phyloP scores from a whole-genome alignment of 805 yeast genomes.

The Priceomyces castillae region DNA sequence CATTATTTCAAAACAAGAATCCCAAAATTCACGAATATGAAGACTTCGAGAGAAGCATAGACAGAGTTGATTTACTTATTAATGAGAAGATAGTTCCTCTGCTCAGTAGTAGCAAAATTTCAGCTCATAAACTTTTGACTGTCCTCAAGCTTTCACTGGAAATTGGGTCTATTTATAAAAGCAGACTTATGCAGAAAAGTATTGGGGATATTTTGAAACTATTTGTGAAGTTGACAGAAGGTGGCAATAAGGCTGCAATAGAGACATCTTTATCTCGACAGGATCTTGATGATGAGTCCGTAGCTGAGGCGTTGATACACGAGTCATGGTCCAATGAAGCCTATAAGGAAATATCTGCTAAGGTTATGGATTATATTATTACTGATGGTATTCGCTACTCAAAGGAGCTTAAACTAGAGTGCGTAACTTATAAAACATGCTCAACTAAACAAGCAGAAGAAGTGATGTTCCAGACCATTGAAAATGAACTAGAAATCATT shows the following conservation, averaged over 20 bases:
- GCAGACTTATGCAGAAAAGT: conserved; percentile 4
- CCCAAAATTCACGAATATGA: conserved; percentile 38
- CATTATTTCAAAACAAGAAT: conserved; percentile 21
- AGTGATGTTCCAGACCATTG: neutral
- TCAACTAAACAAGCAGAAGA: neutral
- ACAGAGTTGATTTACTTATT: conserved; percentile 18
- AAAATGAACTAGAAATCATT: conserved; percentile 1
- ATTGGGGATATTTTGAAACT: conserved; percentile 10
- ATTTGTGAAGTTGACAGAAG: conserved; percentile 8
- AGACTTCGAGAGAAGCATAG: conserved; percentile 27
- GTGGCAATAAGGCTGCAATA: conserved; percentile 6
- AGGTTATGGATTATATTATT: conserved; percentile 15
- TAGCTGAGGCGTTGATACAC: conserved; percentile 18
- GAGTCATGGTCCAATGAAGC: conserved; percentile 8
- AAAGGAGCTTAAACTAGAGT: conserved; percentile 18
- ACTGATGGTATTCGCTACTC: conserved; percentile 24
- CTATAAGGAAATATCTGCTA: conserved; percentile 7
- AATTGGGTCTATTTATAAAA: conserved; percentile 16
- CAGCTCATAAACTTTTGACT: conserved; percentile 10
- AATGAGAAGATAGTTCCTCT: conserved; percentile 2
- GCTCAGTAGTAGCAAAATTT: conserved; percentile 2
- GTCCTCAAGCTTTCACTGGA: conserved; percentile 23
- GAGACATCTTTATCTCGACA: conserved; percentile 16
- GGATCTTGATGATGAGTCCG: conserved; percentile 22
- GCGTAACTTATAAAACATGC: conserved; percentile 10